These are phyloP conservation scores for Crithidia brevicula DNA, from an alignment of 208 protist genomes.

Conservation along the genomic window DNA sequence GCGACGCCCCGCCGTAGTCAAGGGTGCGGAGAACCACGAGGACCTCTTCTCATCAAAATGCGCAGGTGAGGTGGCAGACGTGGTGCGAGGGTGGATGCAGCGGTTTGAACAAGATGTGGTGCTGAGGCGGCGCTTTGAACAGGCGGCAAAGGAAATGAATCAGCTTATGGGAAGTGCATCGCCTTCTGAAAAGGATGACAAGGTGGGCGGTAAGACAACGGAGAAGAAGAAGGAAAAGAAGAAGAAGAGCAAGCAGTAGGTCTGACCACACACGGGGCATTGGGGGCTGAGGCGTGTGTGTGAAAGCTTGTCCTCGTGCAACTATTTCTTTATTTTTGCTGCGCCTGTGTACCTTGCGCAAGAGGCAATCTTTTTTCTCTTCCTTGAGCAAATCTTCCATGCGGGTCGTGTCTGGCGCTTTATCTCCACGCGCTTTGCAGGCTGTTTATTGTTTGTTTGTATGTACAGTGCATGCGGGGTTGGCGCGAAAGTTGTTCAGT, in stretches of 20 bases:
- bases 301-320: too few species aligned
- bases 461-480: too few species aligned
- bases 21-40: conserved; percentile 56
- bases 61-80: conserved; percentile 65
- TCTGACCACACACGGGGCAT: too few species aligned
- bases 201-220: conserved; percentile 42
- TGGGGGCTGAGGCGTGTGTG: too few species aligned
- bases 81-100: conserved; percentile 71
- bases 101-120: conserved; percentile 83
- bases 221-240: conserved; percentile 89
- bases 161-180: conserved; percentile 56
- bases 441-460: background rate
- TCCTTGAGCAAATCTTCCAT: background rate
- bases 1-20: conserved; percentile 63
- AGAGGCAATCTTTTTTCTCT: background rate
- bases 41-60: conserved; percentile 55
- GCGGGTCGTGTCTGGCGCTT: too few species aligned
- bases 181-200: conserved; percentile 10
- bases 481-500: background rate
- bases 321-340: background rate
- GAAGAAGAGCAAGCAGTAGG: conserved; percentile 42
- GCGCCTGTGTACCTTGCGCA: background rate
- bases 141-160: conserved; percentile 80
- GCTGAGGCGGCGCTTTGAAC: conserved; percentile 74
- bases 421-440: background rate